These are phyloP conservation scores for Arthrinium puccinioides DNA, from an alignment of 2,329 filamentous ascomycete genomes.

Conservation along the genomic window DNA sequence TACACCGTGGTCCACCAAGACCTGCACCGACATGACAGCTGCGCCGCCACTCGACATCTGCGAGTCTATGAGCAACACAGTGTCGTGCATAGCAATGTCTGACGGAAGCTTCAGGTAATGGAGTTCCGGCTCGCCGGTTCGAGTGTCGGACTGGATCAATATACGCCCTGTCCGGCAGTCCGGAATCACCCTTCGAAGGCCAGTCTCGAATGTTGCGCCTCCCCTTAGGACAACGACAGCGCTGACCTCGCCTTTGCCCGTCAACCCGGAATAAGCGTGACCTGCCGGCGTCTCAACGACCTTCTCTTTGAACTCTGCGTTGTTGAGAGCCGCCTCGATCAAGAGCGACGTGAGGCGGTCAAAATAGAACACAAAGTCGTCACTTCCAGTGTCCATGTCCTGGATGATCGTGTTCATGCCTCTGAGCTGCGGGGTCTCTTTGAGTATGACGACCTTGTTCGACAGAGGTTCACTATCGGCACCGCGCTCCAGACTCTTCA, in stretches of 20 bases:
- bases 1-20: constrained; percentile 92
- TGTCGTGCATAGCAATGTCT: constrained; percentile 66
- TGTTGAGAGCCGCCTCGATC: constrained; percentile 76
- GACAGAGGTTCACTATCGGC: constrained; percentile 68
- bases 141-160: constrained; percentile 81
- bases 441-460: constrained; percentile 64
- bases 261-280: constrained; percentile 63
- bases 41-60: constrained; percentile 91
- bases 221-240: constrained; percentile 86
- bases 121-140: constrained; percentile 84
- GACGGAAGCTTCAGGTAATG: constrained; percentile 79
- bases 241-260: constrained; percentile 65
- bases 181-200: constrained; percentile 81
- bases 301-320: constrained; percentile 59
- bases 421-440: constrained; percentile 70
- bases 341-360: constrained; percentile 80
- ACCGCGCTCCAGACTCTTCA: constrained; percentile 67
- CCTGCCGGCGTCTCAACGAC: constrained; percentile 66
- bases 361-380: constrained; percentile 98
- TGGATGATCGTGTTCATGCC: constrained; percentile 91
- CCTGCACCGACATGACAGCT: constrained; percentile 87
- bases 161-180: constrained; percentile 86
- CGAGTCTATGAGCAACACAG: constrained; percentile 80
- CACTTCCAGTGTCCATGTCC: constrained; percentile 67
- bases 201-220: constrained; percentile 81